phyloP scores from a whole-genome alignment of 225 moss, liverwort and hornwort species.

The Ulota crispa region DNA sequence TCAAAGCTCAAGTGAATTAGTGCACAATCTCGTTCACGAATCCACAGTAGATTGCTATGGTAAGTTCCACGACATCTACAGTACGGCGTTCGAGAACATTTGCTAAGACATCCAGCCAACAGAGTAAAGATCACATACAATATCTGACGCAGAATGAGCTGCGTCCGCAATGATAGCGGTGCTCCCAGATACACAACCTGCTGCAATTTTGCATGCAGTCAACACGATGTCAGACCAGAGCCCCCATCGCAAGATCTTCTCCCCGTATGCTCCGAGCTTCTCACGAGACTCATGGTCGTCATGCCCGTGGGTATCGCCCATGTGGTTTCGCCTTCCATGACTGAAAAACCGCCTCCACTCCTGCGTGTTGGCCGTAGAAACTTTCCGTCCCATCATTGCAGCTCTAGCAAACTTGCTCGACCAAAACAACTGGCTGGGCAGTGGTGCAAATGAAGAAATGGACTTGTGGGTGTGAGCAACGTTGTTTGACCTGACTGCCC shows the following conservation, averaged over 20 bases:
- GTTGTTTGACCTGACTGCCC: neutral
- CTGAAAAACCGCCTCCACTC: constrained; percentile 21
- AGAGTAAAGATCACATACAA: constrained; percentile 38
- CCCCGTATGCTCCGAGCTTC: constrained; percentile 38
- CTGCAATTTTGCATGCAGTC: constrained; percentile 58
- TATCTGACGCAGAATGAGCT: constrained; percentile 70
- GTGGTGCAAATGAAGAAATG: neutral
- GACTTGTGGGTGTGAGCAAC: neutral
- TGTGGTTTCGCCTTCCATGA: constrained; percentile 45
- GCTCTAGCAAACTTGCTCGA: neutral
- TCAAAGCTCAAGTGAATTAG: neutral
- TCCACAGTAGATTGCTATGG: too few species aligned
- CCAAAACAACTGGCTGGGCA: neutral
- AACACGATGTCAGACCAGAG: constrained; percentile 61
- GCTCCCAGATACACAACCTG: constrained; percentile 65
- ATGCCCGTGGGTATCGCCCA: constrained; percentile 52
- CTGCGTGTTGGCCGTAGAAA: neutral
- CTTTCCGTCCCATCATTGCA: neutral
- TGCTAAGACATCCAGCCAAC: neutral
- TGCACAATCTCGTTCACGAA: too few species aligned
- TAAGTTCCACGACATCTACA: too few species aligned
- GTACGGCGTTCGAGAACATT: neutral
- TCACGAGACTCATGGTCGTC: constrained; percentile 27
- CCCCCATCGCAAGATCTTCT: constrained; percentile 59
- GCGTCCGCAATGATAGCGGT: constrained; percentile 74